Base-by-base conservation (phyloP, 2,329 filamentous ascomycete genomes). In the Cladosporium cucumerinum region DNA sequence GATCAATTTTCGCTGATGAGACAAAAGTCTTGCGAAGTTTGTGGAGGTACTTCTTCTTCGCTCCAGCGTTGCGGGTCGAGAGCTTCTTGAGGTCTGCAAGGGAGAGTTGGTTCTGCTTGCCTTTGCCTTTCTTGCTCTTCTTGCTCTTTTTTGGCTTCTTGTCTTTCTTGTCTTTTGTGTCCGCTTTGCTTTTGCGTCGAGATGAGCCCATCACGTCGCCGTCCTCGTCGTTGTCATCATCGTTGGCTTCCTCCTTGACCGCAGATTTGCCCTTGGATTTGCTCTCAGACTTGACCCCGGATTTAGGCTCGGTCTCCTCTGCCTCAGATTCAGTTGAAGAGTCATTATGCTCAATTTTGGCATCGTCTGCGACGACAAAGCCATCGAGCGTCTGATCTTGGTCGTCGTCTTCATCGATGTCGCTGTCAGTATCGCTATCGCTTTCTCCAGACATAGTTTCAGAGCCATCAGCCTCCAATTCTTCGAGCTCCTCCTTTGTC, bases 1-100 rank as follows among this genome's bases (percentile, higher is more conserved):
- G 88, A 25, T 86, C 85, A 32, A 92, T 87, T 77, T 94, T 95
- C 30, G 90, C 87, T 23, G 90, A 95, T 1, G 90, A 83, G 65
- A 89, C 78, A 85, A 87, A 97, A 30, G 86, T 79, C 73, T 89
- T 86, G 26, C 84, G 82, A 7, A 95, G 81, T 60, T 87, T 89
- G 36, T 80, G 80, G 71, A 93, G 83, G 76, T 95, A 97, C 69
- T 84, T 86, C 66, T 82, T 83, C 71, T 88, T 89, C 3, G 89
- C 86, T 14, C 82, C 83, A 30, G 82, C 83, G 76, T 86, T 94
- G 67, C 84, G 86, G 57, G 81, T 79, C 0, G 87, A 88, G 28
- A 90, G 84, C 64, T 87, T 85, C 69, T 92, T 91, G 18, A 95
- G 82, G 65, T 88, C 81, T 0, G 86, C 86, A 3, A 90, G 79